Conservation (phyloP, 495 filamentous ascomycete species). For the Penicillium roqueforti region DNA sequence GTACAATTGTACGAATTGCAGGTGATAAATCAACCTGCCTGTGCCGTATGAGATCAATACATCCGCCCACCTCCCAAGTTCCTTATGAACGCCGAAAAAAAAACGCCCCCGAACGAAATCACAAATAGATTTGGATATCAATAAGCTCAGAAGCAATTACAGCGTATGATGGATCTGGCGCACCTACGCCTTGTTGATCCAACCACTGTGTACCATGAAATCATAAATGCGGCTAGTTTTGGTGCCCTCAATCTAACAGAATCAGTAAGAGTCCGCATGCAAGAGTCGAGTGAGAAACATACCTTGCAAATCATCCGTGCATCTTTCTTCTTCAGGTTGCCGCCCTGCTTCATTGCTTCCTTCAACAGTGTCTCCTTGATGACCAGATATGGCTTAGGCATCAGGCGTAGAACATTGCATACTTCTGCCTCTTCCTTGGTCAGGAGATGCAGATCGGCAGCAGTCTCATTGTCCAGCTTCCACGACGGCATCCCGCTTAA, state of each 20-base stretch:
- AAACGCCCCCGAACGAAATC: conserved; percentile 16
- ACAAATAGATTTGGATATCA: conserved; percentile 19
- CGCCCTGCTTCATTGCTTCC: conserved; percentile 83
- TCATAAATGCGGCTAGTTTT: conserved; percentile 77
- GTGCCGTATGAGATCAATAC: conserved; percentile 9
- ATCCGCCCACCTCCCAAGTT: not conserved
- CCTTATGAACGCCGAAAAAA: conserved; percentile 20
- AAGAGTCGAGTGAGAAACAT: conserved; percentile 12
- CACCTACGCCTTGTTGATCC: conserved; percentile 69
- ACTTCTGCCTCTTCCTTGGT: conserved; percentile 79
- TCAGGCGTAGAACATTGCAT: conserved; percentile 73
- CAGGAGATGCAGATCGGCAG: conserved; percentile 78
- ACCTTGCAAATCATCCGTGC: conserved; percentile 68
- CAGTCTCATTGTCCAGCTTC: conserved; percentile 68
- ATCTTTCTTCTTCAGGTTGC: conserved; percentile 84
- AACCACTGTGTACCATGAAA: conserved; percentile 89
- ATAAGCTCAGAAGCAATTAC: conserved; percentile 6
- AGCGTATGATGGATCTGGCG: not conserved
- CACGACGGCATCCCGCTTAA: conserved; percentile 60
- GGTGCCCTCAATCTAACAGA: conserved; percentile 54
- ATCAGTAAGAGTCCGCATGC: conserved; percentile 17
- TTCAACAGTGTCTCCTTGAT: conserved; percentile 88
- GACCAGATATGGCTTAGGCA: conserved; percentile 89
- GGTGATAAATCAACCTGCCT: not conserved
- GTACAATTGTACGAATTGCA: not conserved